Base-by-base conservation (phyloP, 768 basidiomycete species). In the Termitomyces sp. region DNA sequence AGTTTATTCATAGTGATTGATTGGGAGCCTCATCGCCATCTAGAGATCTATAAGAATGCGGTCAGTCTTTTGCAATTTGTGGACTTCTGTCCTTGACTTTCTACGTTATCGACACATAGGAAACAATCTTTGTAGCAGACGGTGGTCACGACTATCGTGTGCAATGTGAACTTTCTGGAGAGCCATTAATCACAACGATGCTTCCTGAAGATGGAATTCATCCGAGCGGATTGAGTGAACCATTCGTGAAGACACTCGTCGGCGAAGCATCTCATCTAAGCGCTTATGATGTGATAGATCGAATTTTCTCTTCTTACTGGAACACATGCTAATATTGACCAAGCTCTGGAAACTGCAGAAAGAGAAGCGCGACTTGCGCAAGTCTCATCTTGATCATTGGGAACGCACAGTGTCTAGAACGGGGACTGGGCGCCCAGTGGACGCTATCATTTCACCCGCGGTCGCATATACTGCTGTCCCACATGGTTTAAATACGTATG, bases 361-460 rank as follows among this genome's bases (percentile, higher is more conserved):
- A 57, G 70, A 75, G 63, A 80, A 80, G 64, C 72, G 72, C 1
- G 73, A 74, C 11, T 66, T 86, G 48, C 78, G 86, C n/a, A 78
- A 83, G 59, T 76, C 78, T 37, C 83, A 89, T 65, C 72, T 89
- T 27, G 81, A 84, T 57, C 76, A 82, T 41, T 89, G 88, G 88
- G 78, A 83, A 51, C 73, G 67, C 9, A 86, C 87, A 0, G 70
- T 70, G 0, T 60, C 57, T 3, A 62, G 61, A 5, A 90, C 88
- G 0, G 81, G 80, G 0, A 90, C 87, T 1, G 86, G 85, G 0
- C 75, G 89, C 0, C 86, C 88, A 5, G 77, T 91, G 30, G 90
- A 91, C 64, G 88, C 87, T 1, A 84, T 92, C 58, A 86, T 91
- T 24, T 77, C 78, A 1, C 85, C 90, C 9, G 81, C 75, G 0